Base-by-base conservation (phyloP, 140 eudicot species). In the Oenanthe javanica region DNA sequence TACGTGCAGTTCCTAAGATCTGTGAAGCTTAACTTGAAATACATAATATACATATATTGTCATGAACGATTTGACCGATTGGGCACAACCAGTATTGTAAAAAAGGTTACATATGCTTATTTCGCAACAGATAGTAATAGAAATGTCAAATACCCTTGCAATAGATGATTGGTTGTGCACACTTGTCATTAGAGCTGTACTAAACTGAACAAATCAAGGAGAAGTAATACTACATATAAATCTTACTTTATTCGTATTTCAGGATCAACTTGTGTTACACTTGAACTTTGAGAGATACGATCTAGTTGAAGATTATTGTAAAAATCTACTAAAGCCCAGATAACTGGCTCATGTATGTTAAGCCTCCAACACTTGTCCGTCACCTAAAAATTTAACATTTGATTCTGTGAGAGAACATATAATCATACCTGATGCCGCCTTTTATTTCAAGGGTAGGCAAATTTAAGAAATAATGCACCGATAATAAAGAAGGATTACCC, bases 181-280 rank as follows among this genome's bases (percentile, higher is more conserved):
- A 43, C 52, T 72, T 72, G 23, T 19, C 77, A 14, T 12, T 31
- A 67, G 9, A 67, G 21, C 18, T 67, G 42, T 67, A 43, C 45
- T 49, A 31, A 25, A 2, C 23, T 25, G 19, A 23, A 25, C 27
- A 73, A 42, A 72, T 7, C 15, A 45, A 23, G 16, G n/a, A 47
- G 7, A n/a, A 12, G 57, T n/a, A 13, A 76, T 76, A 72, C 40
- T 18, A 27, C 77, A 79, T 55, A 23, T 61, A 75, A 80, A 79
- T 82, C 92, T 90, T 89, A 94, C 98, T 94, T 94, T 72, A 94
- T 87, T 40, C 88, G 95, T 87, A 94, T 92, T 83, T 94, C 99
- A 77, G 99, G 99, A 84, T 94, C 99, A 87, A 92, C 97, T 89
- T 92, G 97, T 40, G 95, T 91, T 43, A 89, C 88, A 80, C 80